Conservation (phyloP, 2,329 filamentous ascomycete genomes). For the Ciborinia camelliae region DNA sequence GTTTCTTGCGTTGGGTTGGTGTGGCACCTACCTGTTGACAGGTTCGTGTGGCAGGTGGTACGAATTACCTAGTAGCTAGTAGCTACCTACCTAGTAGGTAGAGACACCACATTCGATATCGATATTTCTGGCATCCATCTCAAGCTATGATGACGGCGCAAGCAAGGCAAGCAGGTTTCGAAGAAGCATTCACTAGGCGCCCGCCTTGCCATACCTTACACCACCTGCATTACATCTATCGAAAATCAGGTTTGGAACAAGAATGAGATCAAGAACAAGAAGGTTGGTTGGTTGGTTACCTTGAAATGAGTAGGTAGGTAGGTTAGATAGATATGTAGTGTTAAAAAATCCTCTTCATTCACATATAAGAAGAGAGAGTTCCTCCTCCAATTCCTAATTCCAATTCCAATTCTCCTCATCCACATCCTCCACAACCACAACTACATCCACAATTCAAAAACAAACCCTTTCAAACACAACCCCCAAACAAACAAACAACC, state of each 20-base stretch:
- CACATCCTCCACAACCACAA: neutral
- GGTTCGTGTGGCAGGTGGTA: neutral
- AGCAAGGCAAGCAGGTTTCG: neutral
- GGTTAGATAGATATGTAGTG: too few relatives aligned
- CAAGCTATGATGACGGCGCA: too few relatives aligned
- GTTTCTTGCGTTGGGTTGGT: too few relatives aligned
- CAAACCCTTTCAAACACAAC: neutral
- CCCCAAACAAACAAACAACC: neutral
- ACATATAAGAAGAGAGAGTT: conserved; percentile 5
- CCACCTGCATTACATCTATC: too few relatives aligned
- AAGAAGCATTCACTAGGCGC: conserved; percentile 3
- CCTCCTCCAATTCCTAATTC: neutral
- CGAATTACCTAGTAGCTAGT: too few relatives aligned
- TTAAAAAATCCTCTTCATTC: too few relatives aligned
- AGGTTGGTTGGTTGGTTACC: neutral
- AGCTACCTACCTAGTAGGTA: too few relatives aligned
- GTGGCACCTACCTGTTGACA: too few relatives aligned
- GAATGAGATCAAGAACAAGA: too few relatives aligned
- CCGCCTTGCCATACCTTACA: neutral
- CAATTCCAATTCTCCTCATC: neutral
- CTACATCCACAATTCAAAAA: neutral
- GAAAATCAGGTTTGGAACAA: neutral
- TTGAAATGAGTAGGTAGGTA: too few relatives aligned
- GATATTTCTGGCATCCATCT: neutral
- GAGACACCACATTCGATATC: neutral